Base-by-base conservation (phyloP, 768 basidiomycete genomes). In the Tricholoma hemisulphureum region DNA sequence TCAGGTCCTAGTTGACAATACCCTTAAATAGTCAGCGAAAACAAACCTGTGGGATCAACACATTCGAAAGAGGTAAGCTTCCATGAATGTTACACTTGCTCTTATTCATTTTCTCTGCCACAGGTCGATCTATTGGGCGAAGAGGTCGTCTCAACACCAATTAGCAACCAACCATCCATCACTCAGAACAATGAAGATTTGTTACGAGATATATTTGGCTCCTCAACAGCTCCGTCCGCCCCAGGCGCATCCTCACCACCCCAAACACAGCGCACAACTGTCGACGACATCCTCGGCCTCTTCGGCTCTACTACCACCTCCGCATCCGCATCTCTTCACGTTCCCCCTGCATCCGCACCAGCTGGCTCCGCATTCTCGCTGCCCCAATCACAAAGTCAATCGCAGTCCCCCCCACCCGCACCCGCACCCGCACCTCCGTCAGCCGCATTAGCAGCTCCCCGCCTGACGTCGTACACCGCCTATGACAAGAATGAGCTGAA, bases 31-130 rank as follows among this genome's bases (percentile, higher is more conserved):
- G 94, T 95, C 53, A 95, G 93, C 73, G 96, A 99, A 74, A 93
- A 94, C 68, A 93, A 95, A 67, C 91, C 93, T 32, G 97, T 99
- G 28, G 97, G 96, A 3, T 95, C 95, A 1, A 92, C 94, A 1
- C 80, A 84, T 65, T 81, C 84, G 14, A 89, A 86, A 72, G 92
- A 94, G 58, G 89, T 88, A 63, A 23, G 80, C 29, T 43, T 21
- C 24, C 5, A 14, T 41, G 7, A 26, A 53, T 68, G 20, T 39
- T 14, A 16, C 41, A 6, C 26, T 52, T 46, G 57, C 23, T 35
- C 46, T 56, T 51, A 53, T 16, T 49, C 24, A 43, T 51, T 32
- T 28, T 28, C 56, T 11, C 35, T 24, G 51, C 54, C 41, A 67
- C 69, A 88, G 83, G 73, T 63, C 26, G 93, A 97, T 71, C 83